These are phyloP conservation scores for Fraxinus americana DNA, from an alignment of 257 asterid genomes.

Conservation along the genomic window DNA sequence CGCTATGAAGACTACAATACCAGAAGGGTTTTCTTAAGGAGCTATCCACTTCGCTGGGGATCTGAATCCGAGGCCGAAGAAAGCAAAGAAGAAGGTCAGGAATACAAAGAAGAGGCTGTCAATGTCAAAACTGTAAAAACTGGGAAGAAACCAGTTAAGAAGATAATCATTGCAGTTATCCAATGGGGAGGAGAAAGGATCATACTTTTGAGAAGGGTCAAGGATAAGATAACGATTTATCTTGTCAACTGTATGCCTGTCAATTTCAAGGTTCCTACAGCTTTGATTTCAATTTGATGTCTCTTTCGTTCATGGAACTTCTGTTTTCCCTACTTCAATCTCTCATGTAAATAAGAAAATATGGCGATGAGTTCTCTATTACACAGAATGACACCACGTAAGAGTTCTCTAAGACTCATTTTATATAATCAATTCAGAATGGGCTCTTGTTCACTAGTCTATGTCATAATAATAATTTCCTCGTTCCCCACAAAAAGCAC, in stretches of 20 bases:
- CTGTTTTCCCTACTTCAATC: neutral
- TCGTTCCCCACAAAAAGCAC: neutral
- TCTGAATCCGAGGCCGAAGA: conserved; percentile 48
- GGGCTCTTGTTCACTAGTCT: neutral
- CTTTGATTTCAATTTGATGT: conserved; percentile 52
- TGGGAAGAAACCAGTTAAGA: conserved; percentile 49
- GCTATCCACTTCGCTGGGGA: conserved; percentile 78
- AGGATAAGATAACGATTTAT: conserved; percentile 63
- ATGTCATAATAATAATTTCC: neutral
- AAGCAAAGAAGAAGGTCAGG: conserved; percentile 25
- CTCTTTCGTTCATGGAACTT: conserved; percentile 14
- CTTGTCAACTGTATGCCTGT: conserved; percentile 71
- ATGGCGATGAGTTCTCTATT: neutral
- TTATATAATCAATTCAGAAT: neutral
- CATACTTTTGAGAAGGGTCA: conserved; percentile 63
- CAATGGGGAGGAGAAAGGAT: conserved; percentile 73
- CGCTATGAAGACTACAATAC: conserved; percentile 68
- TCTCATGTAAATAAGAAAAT: conserved; percentile 16
- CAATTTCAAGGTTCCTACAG: conserved; percentile 53
- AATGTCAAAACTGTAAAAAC: neutral
- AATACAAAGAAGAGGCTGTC: neutral
- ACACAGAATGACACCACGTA: neutral
- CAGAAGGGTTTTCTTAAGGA: conserved; percentile 78
- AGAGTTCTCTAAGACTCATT: neutral
- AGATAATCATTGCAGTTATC: conserved; percentile 51